A percentile compares a stretch with the other conserved stretches of the same genome.
phyloP scores from a whole-genome alignment of 1,284 basidiomycete species.

The Trametes polyzona region DNA sequence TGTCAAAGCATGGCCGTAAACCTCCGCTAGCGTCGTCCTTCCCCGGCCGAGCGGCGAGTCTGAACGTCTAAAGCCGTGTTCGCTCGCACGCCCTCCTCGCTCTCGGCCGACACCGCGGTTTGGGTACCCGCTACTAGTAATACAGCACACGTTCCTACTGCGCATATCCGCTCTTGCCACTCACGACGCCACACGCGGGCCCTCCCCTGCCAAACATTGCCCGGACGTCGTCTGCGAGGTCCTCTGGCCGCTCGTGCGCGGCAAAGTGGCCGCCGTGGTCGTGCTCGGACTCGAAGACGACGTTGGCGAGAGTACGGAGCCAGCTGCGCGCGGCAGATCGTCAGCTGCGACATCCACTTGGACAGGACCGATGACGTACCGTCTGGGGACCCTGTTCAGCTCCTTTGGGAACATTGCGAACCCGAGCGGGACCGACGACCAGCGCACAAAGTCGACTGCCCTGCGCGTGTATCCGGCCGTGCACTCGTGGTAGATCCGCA shows the following conservation, averaged over 20 bases:
- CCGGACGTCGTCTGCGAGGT: constrained; percentile 31
- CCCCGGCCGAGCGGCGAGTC: too few relatives aligned
- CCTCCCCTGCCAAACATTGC: constrained; percentile 36
- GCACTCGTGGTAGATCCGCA: constrained; percentile 49
- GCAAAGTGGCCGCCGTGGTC: constrained; percentile 37
- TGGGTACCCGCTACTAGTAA: background rate
- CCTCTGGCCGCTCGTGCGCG: constrained; percentile 33
- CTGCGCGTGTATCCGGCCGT: background rate
- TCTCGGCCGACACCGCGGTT: background rate
- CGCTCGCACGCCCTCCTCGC: background rate
- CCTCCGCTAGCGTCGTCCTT: too few relatives aligned
- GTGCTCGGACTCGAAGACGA: constrained; percentile 33
- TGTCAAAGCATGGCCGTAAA: background rate
- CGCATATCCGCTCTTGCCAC: constrained; percentile 27
- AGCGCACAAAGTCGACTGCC: background rate
- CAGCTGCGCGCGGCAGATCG: constrained; percentile 7
- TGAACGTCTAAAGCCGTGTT: too few relatives aligned
- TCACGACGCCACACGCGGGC: constrained; percentile 33
- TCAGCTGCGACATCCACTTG: background rate
- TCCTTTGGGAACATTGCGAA: constrained; percentile 55
- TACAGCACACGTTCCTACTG: too few relatives aligned
- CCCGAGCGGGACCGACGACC: constrained; percentile 47
- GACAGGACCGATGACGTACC: constrained; percentile 36
- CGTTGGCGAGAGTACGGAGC: constrained; percentile 28
- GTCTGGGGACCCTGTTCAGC: constrained; percentile 38